Conservation (phyloP, 2,329 filamentous ascomycete genomes). For the Fusarium succisae region DNA sequence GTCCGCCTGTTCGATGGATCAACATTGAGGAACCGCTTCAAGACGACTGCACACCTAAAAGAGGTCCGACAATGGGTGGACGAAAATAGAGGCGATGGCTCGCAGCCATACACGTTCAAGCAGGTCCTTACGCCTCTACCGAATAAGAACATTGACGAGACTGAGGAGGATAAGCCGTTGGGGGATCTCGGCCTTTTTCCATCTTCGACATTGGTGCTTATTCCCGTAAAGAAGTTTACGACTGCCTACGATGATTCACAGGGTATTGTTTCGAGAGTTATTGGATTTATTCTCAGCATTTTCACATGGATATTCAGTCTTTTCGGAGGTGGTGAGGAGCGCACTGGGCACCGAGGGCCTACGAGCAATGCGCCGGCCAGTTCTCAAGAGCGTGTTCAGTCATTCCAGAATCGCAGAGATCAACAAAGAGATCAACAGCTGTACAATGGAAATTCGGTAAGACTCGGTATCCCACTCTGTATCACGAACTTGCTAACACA, state of each 20-base stretch:
- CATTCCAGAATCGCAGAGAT: slow-evolving; percentile 59
- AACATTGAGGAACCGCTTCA: slow-evolving; percentile 78
- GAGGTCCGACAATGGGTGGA: slow-evolving; percentile 85
- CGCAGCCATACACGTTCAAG: slow-evolving; percentile 81
- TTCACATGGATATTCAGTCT: slow-evolving; percentile 51
- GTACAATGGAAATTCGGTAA: slow-evolving; percentile 91
- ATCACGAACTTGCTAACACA: slow-evolving; percentile 41
- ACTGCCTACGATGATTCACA: slow-evolving; percentile 53
- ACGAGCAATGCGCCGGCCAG: slow-evolving; percentile 10
- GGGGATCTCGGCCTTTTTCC: slow-evolving; percentile 77
- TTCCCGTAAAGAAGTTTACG: slow-evolving; percentile 68
- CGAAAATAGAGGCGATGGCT: slow-evolving; percentile 63
- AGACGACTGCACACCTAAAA: slow-evolving; percentile 68
- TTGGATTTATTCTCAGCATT: slow-evolving; percentile 46
- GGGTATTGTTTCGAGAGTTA: slow-evolving; percentile 42
- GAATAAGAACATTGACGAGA: slow-evolving; percentile 76
- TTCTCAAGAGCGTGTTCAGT: slow-evolving; percentile 40
- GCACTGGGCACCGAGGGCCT: background rate
- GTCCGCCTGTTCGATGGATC: slow-evolving; percentile 86
- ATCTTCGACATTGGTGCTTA: slow-evolving; percentile 82
- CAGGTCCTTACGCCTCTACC: slow-evolving; percentile 82
- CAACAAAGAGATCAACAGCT: slow-evolving; percentile 72
- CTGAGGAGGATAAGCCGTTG: slow-evolving; percentile 77
- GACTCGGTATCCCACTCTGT: slow-evolving; percentile 40
- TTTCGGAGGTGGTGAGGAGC: slow-evolving; percentile 40